Percentiles rank a stretch among this genome's conserved stretches.
These are phyloP conservation scores for Wickerhamomyces chaumierensis DNA, from an alignment of 805 yeast genomes.

Conservation along the genomic window DNA sequence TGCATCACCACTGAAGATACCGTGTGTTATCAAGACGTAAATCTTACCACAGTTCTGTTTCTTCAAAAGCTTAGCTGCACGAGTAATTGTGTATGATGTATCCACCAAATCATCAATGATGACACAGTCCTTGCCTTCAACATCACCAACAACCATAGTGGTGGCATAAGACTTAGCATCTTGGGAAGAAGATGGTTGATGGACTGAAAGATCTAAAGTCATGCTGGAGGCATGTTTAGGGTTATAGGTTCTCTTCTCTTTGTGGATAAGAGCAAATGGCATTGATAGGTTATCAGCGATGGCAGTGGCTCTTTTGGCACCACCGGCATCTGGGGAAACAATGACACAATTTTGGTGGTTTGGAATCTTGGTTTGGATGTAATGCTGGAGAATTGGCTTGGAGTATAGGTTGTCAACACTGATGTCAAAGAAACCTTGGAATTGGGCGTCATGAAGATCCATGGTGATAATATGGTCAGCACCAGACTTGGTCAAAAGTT, in stretches of 20 bases:
- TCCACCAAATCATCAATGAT: conserved; percentile 89
- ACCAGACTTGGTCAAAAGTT: conserved; percentile 80
- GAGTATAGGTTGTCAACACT: conserved; percentile 93
- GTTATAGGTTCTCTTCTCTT: conserved; percentile 59
- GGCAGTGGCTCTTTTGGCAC: conserved; percentile 93
- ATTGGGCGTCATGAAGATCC: conserved; percentile 97
- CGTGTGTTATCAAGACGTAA: conserved; percentile 85
- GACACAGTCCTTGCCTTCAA: conserved; percentile 75
- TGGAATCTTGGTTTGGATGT: conserved; percentile 70
- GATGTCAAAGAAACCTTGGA: conserved; percentile 93
- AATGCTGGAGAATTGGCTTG: conserved; percentile 77
- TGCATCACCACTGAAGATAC: conserved; percentile 89
- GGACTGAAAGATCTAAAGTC: conserved; percentile 12
- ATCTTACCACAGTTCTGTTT: conserved; percentile 88
- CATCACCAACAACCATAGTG: conserved; percentile 95
- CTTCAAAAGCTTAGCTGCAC: conserved; percentile 86
- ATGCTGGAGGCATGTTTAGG: conserved; percentile 19
- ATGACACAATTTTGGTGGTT: conserved; percentile 74
- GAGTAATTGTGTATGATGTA: conserved; percentile 80
- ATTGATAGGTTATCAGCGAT: conserved; percentile 85
- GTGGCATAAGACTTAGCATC: conserved; percentile 39
- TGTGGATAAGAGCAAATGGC: conserved; percentile 90
- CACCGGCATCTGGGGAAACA: conserved; percentile 98
- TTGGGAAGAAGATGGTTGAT: conserved; percentile 1
- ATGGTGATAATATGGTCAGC: conserved; percentile 94